Base-by-base conservation (phyloP, 169 alveolate species). In the Eimeria falciformis region DNA sequence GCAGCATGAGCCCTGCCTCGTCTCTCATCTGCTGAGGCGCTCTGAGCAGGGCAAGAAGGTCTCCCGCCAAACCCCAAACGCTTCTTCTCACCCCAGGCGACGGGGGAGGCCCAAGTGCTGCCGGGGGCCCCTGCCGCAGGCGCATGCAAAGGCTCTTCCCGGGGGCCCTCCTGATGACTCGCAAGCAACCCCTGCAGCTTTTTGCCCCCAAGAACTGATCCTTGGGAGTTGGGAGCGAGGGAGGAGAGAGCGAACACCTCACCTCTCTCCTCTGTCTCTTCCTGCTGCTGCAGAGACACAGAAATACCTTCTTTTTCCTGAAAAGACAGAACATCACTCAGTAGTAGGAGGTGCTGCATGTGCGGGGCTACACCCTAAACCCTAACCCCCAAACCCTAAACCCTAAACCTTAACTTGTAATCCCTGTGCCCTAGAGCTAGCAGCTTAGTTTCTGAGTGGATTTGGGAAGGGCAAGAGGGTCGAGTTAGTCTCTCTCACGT, bases 11-110 rank as follows among this genome's bases (percentile, higher is more conserved):
- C 85, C 55, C 66, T 43, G 45, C 1, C 45, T 18, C 85, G 3
- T 25, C 21, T 75, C 55, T 75, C 85, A 5, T 40, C 46, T 75
- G 85, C 56, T 43, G n/a, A 18, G 14, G 85, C 66, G n/a, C n/a
- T 75, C 21, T 43, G 40, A 0, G 85, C 25, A 27, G 85, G 66
- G 37, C 85, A 75, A 5, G 85, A 75, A 1, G 85, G 85, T 65
- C 66, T 75, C 65, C 66, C 85, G 66, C 85, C 45, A 7, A 45
- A 75, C 3, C 5, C 5, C 9, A 40, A 21, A 37, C 37, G n/a
- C 55, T 45, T 33, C 18, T 21, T 50, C 62, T n/a, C n/a, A n/a
- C n/a, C n/a, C n/a, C n/a, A n/a, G n/a, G n/a, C n/a, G n/a, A n/a
- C n/a, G n/a, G n/a, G n/a, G n/a, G n/a, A n/a, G n/a, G n/a, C n/a